These are phyloP conservation scores for Xanthoconium purpureum DNA, from an alignment of 768 basidiomycete species.

Conservation along the genomic window DNA sequence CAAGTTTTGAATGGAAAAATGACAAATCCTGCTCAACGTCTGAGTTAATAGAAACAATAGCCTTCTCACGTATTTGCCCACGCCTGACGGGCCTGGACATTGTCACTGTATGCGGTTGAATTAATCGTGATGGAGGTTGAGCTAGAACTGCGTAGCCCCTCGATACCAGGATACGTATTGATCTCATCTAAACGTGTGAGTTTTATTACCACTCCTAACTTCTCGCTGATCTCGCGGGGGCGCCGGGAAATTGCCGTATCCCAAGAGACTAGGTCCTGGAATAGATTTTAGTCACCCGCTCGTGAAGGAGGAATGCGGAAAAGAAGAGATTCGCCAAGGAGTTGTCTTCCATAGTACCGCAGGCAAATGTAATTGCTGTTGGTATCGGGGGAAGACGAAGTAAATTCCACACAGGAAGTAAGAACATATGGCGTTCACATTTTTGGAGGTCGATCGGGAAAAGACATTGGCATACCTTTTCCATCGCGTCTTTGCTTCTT, in stretches of 20 bases:
- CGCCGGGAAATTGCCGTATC: conserved; percentile 59
- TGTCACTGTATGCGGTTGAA: background rate
- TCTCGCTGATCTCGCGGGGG: conserved; percentile 65
- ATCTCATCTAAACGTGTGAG: conserved; percentile 60
- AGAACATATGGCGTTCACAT: background rate
- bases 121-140: background rate
- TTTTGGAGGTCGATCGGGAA: background rate
- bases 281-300: conserved; percentile 9
- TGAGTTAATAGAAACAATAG: conserved; percentile 12
- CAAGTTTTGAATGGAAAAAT: conserved; percentile 13
- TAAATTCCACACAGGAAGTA: conserved; percentile 4
- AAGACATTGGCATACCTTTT: conserved; percentile 31
- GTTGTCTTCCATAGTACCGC: conserved; percentile 1
- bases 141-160: background rate
- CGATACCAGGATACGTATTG: conserved; percentile 8
- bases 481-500: conserved; percentile 49
- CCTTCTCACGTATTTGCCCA: background rate
- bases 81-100: conserved; percentile 10
- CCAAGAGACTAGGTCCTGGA: conserved; percentile 36
- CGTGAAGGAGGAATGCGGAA: background rate
- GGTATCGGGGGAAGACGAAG: conserved; percentile 3
- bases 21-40: conserved; percentile 25
- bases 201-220: conserved; percentile 66
- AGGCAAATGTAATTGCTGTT: background rate
- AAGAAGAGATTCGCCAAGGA: conserved; percentile 1